phyloP scores from a whole-genome alignment of 176 grass and related monocot genomes.

The Musa itinerans region DNA sequence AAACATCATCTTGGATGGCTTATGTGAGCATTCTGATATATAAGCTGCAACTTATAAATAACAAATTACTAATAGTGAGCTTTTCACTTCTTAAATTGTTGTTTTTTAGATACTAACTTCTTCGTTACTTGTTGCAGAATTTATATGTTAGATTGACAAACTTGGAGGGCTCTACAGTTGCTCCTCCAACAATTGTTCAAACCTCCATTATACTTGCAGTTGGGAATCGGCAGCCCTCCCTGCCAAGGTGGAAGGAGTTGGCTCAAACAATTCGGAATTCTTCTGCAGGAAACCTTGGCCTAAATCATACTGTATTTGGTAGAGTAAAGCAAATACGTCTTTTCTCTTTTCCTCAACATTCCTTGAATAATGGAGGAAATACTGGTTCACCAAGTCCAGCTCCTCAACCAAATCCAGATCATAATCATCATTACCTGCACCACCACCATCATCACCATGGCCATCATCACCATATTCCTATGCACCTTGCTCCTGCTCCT shows the following conservation, averaged over 20 bases:
- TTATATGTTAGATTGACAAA: constrained; percentile 64
- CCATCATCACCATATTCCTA: constrained; percentile 24
- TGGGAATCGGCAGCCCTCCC: constrained; percentile 61
- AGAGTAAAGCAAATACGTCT: constrained; percentile 80
- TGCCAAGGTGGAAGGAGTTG: constrained; percentile 75
- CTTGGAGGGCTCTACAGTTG: constrained; percentile 56
- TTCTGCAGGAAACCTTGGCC: constrained; percentile 66
- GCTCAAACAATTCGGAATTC: constrained; percentile 68
- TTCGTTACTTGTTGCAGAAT: constrained; percentile 45
- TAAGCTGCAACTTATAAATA: too few relatives aligned
- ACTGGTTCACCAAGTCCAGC: constrained; percentile 45
- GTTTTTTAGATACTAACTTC: background rate
- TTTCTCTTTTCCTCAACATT: constrained; percentile 70
- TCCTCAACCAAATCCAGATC: constrained; percentile 29
- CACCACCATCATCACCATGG: constrained; percentile 3
- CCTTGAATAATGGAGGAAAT: constrained; percentile 33
- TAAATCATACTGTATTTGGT: constrained; percentile 80
- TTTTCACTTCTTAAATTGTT: background rate
- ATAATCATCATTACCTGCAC: constrained; percentile 30
- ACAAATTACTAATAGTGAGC: background rate
- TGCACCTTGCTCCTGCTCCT: constrained; percentile 37
- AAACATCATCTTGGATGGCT: background rate
- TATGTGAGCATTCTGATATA: too few relatives aligned
- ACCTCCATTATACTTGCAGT: constrained; percentile 63
- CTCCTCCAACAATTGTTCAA: constrained; percentile 59